These are phyloP conservation scores for Leccinum longicurvipes DNA, from an alignment of 768 basidiomycete genomes.

Conservation along the genomic window DNA sequence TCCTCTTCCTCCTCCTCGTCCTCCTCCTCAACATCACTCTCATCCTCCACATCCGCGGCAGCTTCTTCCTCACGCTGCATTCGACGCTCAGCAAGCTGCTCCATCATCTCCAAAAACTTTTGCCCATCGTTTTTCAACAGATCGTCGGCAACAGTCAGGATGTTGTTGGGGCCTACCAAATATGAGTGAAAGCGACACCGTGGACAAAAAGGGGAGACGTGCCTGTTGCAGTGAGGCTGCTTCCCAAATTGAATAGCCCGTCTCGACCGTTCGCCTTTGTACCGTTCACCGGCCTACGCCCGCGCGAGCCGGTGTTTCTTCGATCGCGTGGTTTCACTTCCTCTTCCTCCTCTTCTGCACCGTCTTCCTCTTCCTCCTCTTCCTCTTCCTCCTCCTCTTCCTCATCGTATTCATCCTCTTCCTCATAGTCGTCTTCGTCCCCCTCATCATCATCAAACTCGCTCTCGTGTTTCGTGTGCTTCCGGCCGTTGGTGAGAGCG, in stretches of 20 bases:
- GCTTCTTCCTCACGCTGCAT: constrained; percentile 85
- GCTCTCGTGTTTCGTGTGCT: constrained; percentile 51
- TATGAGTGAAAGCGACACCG: constrained; percentile 19
- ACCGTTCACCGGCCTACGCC: constrained; percentile 41
- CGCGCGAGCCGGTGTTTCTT: constrained; percentile 34
- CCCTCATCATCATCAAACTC: constrained; percentile 67
- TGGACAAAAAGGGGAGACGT: constrained; percentile 29
- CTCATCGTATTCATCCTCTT: constrained; percentile 56
- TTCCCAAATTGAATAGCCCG: constrained; percentile 78
- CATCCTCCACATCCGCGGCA: constrained; percentile 58
- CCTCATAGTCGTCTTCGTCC: constrained; percentile 52
- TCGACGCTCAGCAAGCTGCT: constrained; percentile 91
- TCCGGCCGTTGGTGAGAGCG: constrained; percentile 38
- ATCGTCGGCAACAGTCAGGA: constrained; percentile 97
- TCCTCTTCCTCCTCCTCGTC: constrained; percentile 59
- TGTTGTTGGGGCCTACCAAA: constrained; percentile 75
- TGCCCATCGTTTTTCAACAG: constrained; percentile 97
- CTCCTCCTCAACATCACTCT: constrained; percentile 59
- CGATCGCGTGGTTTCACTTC: constrained; percentile 44
- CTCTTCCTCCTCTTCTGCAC: constrained; percentile 56
- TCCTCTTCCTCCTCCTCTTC: constrained; percentile 65
- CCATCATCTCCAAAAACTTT: constrained; percentile 99
- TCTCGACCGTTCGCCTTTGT: constrained; percentile 50
- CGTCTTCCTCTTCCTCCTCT: constrained; percentile 68
- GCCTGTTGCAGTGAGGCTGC: constrained; percentile 80